Base-by-base conservation (phyloP, 2,329 filamentous ascomycete genomes). In the Diaporthe caulivora region DNA sequence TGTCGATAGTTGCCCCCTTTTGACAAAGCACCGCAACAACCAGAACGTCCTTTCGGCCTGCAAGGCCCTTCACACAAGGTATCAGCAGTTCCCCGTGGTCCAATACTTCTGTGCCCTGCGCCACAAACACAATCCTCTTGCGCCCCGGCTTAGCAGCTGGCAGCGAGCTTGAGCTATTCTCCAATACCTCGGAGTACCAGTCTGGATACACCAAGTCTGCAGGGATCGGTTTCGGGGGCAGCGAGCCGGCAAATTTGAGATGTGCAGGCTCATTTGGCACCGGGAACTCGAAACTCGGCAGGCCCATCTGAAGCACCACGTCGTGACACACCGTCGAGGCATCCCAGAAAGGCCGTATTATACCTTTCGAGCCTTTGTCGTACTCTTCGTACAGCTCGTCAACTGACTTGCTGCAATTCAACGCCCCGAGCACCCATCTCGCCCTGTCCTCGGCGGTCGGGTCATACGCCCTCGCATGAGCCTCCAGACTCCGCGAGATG, bases 181-280 rank as follows among this genome's bases (percentile, higher is more conserved):
- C 70, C 13, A 81, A 76, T 21, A 89, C 79, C 6, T 85, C 83
- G 3, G 80, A 68, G 86, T 86, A 89, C 84, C 86, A 89, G 9
- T 76, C 37, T 0, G 87, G 87, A 49, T 80, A 81, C 2, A 71
- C 70, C 42, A 81, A 80, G 49, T 78, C 77, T 0, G 77, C 60
- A 44, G 80, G 77, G 70, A 81, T 15, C 3, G 77, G 73, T 51
- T 80, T 80, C n/a, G 79, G 80, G 0, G 83, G 81, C 6, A 86
- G 73, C n/a, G 47, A 44, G 15, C 72, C 70, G 13, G 70, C 70
- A 15, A 74, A 72, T 40, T 69, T 74, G 13, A 68, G 29, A 37
- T 72, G 58, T 3, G 53, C n/a, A 29, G 72, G 72, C 69, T 62
- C 65, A 10, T 65, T 70, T 11, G 51, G n/a, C 11, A 60, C 42